Percentiles rank a stretch among this genome's conserved stretches.
Conservation (phyloP, 2,329 filamentous ascomycete genomes). For the Fusarium buharicum region DNA sequence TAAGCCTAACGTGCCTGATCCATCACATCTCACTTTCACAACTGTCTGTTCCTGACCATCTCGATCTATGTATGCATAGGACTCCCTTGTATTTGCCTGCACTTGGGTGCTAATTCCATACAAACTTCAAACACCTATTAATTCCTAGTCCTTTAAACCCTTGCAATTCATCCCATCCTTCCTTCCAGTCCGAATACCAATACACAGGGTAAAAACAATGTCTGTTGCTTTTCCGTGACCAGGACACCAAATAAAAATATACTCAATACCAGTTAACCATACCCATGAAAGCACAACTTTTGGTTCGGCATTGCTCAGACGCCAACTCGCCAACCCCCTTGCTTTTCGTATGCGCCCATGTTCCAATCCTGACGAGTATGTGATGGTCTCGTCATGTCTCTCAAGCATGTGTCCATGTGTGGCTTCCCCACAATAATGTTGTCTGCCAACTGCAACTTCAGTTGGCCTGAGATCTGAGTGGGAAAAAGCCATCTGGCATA, state of each 20-base stretch:
- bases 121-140: constrained; percentile 25
- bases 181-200: constrained; percentile 22
- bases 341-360: constrained; percentile 29
- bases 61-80: constrained; percentile 22
- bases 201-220: constrained; percentile 30
- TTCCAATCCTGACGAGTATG: constrained; percentile 18
- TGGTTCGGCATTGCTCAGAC: constrained; percentile 22
- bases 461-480: constrained; percentile 66
- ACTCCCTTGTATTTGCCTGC: constrained; percentile 23
- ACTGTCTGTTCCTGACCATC: constrained; percentile 18
- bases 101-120: constrained; percentile 18
- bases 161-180: constrained; percentile 1
- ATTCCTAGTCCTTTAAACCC: constrained; percentile 18
- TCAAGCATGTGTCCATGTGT: constrained; percentile 9
- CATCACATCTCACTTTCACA: constrained; percentile 32
- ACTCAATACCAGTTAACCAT: constrained; percentile 31
- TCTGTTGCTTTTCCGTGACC: constrained; percentile 41
- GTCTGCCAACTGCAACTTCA: constrained; percentile 46
- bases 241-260: constrained; percentile 35
- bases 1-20: constrained; percentile 11
- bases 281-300: constrained; percentile 36
- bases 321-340: constrained; percentile 24
- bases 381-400: constrained; percentile 24
- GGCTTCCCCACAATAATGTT: constrained; percentile 6
- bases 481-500: constrained; percentile 69